phyloP scores from a whole-genome alignment of 805 yeast species.

The Peterozyma xylosa region DNA sequence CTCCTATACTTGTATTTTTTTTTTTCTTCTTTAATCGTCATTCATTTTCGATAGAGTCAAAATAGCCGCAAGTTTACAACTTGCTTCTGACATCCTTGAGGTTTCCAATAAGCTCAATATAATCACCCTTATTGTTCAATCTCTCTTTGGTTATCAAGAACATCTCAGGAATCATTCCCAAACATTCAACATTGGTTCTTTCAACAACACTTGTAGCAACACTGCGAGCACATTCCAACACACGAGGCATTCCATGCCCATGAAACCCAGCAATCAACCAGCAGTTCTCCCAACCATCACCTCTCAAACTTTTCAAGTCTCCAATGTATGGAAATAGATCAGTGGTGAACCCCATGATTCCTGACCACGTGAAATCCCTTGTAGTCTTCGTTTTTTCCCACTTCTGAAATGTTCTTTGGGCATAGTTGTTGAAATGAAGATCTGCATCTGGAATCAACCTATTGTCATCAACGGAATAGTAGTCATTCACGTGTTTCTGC shows the following conservation, averaged over 20 bases:
- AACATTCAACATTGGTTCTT: neutral
- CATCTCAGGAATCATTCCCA: conserved; percentile 10
- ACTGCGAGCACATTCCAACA: conserved; percentile 9
- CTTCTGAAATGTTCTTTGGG: conserved; percentile 4
- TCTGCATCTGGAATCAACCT: conserved; percentile 3
- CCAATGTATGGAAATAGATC: conserved; percentile 14
- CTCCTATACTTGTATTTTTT: too few relatives aligned
- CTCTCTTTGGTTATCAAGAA: conserved; percentile 9
- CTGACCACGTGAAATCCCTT: conserved; percentile 10
- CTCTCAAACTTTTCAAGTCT: conserved; percentile 1
- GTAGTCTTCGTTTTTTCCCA: conserved; percentile 8
- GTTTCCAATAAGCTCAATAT: conserved; percentile 2
- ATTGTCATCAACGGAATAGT: conserved; percentile 9
- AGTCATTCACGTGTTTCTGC: neutral
- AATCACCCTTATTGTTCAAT: conserved; percentile 2
- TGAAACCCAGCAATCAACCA: conserved; percentile 12
- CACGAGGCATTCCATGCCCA: conserved; percentile 14
- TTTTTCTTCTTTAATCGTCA: neutral
- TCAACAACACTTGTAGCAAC: conserved; percentile 8
- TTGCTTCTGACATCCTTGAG: neutral
- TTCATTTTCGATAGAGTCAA: neutral
- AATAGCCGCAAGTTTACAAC: neutral
- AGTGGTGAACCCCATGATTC: conserved; percentile 12
- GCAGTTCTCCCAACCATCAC: conserved; percentile 3
- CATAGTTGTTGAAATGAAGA: conserved; percentile 8